These are phyloP conservation scores for Cutaneotrichosporon spelunceum DNA, from an alignment of 1,284 basidiomycete species.

Conservation along the genomic window DNA sequence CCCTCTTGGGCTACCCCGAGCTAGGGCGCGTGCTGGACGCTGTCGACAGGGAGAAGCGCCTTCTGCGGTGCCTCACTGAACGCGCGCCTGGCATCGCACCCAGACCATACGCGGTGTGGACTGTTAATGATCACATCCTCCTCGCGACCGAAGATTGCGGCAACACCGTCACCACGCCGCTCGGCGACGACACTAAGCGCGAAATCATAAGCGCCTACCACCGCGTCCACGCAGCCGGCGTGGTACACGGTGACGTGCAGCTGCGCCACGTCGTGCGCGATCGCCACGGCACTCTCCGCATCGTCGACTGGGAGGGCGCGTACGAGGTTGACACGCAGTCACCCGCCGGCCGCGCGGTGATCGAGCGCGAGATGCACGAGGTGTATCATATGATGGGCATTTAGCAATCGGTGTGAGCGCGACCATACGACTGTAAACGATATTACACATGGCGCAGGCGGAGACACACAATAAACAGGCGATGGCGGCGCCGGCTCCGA, in stretches of 20 bases:
- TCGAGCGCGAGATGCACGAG: too few species aligned
- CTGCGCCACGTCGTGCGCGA: not conserved
- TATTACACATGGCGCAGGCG: too few species aligned
- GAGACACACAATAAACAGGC: too few species aligned
- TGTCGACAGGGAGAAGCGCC: too few species aligned
- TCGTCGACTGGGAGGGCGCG: slow-evolving; percentile 1
- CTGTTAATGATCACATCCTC: not conserved
- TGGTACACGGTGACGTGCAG: not conserved
- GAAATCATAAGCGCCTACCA: not conserved
- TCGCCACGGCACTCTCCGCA: not conserved
- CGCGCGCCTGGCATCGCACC: not conserved
- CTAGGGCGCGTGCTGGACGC: too few species aligned
- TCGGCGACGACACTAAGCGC: not conserved
- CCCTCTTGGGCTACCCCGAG: too few species aligned
- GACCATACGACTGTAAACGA: too few species aligned
- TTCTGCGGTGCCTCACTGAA: not conserved
- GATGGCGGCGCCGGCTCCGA: too few species aligned
- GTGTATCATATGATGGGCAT: too few species aligned
- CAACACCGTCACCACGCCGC: not conserved
- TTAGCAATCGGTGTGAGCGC: too few species aligned
- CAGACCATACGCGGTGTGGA: not conserved
- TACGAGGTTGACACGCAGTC: too few species aligned
- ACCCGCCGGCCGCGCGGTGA: too few species aligned
- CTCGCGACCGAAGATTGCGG: not conserved
- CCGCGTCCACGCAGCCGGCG: not conserved